phyloP scores from a whole-genome alignment of 2,329 filamentous ascomycete species.

The Colletotrichum musicola region DNA sequence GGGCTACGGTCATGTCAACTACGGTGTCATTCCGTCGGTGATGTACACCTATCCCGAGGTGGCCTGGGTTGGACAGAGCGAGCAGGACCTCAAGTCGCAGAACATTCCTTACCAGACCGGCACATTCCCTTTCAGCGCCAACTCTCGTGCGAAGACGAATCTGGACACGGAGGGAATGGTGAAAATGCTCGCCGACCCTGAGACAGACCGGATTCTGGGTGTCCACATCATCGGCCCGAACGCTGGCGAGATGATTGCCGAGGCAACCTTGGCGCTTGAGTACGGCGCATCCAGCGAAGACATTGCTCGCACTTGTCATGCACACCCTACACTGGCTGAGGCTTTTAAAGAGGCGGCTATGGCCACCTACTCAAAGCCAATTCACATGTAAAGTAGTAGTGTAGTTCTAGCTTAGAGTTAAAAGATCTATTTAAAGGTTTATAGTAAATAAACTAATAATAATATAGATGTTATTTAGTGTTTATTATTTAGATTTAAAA shows the following conservation, averaged over 20 bases:
- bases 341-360: constrained; percentile 99
- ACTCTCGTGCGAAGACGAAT: constrained; percentile 99
- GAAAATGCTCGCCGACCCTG: constrained; percentile 95
- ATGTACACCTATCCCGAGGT: constrained; percentile 99
- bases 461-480: neutral
- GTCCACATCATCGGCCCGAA: constrained; percentile 97
- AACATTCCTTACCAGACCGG: constrained; percentile 94
- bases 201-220: constrained; percentile 95
- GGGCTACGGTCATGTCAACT: constrained; percentile 98
- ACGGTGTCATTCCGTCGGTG: constrained; percentile 95
- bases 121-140: constrained; percentile 96
- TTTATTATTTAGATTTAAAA: too few species aligned
- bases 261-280: constrained; percentile 93
- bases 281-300: constrained; percentile 97
- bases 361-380: constrained; percentile 94
- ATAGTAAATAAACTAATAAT: neutral
- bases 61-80: constrained; percentile 97
- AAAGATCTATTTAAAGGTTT: neutral
- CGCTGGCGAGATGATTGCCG: constrained; percentile 99
- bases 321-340: constrained; percentile 94
- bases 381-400: constrained; percentile 80
- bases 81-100: constrained; percentile 92
- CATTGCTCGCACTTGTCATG: constrained; percentile 94
- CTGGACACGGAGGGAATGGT: constrained; percentile 95
- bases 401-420: neutral